phyloP scores from a whole-genome alignment of 257 asterid species.

The Capsicum pubescens region DNA sequence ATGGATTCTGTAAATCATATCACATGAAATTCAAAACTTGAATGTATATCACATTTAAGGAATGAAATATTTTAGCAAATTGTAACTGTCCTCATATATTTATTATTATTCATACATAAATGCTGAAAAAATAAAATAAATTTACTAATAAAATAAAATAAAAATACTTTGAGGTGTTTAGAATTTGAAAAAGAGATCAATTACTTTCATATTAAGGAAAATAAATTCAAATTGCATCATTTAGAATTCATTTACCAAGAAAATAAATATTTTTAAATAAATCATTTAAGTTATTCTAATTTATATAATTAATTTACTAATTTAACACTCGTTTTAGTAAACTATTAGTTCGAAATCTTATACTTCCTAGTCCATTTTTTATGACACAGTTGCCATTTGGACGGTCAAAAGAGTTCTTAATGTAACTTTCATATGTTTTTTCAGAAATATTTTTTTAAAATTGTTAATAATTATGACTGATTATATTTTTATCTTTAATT shows the following conservation, averaged over 20 bases:
- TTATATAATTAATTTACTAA: neutral
- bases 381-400: neutral
- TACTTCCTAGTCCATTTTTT: neutral
- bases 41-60: neutral
- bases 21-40: neutral
- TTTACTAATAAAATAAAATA: neutral
- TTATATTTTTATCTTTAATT: neutral
- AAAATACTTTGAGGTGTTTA: neutral
- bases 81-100: neutral
- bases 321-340: neutral
- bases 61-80: neutral
- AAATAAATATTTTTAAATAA: neutral
- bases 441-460: neutral
- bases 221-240: neutral
- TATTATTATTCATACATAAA: constrained; percentile 6
- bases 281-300: neutral
- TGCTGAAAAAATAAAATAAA: neutral
- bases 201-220: neutral
- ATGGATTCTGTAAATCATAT: no score
- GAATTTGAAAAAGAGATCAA: neutral
- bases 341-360: neutral
- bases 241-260: neutral
- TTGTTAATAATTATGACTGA: neutral
- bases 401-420: no score
- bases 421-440: no score